phyloP scores from a whole-genome alignment of 1,139 yeast genomes.

The Blastobotrys illinoisensis region DNA sequence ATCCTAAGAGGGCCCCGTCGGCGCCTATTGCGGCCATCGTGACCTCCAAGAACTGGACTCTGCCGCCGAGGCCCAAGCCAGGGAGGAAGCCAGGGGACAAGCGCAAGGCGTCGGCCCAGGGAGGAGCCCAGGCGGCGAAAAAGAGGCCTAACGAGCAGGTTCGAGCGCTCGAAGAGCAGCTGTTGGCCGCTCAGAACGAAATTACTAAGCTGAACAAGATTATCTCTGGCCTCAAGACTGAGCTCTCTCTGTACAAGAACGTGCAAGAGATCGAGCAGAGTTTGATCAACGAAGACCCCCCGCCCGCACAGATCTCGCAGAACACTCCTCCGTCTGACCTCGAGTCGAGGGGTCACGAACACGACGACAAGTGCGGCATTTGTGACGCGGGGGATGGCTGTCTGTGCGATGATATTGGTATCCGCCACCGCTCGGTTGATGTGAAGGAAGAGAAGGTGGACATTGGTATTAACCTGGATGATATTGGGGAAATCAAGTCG shows the following conservation, averaged over 20 bases:
- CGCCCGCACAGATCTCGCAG: not conserved
- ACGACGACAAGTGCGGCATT: constrained; percentile 24
- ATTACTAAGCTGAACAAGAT: constrained; percentile 10
- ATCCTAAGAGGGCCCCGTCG: not conserved
- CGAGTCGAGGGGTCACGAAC: not conserved
- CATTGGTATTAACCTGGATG: constrained; percentile 14
- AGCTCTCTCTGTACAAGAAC: constrained; percentile 1
- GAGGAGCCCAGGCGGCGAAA: constrained; percentile 52
- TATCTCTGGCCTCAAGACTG: constrained; percentile 6
- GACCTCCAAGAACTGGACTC: constrained; percentile 70
- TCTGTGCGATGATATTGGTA: constrained; percentile 31
- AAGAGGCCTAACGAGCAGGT: not conserved
- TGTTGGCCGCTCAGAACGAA: constrained; percentile 6
- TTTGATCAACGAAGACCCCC: not conserved
- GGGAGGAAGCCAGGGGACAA: constrained; percentile 85
- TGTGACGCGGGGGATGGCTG: constrained; percentile 31
- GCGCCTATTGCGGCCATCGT: not conserved
- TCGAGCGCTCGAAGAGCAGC: not conserved
- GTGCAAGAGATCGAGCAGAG: not conserved
- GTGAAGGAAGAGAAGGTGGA: not conserved
- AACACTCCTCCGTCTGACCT: not conserved
- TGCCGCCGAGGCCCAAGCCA: constrained; percentile 87
- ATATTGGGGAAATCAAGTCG: constrained; percentile 22
- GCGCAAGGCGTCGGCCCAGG: constrained; percentile 87
- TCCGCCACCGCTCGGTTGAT: constrained; percentile 11